Base-by-base conservation (phyloP, 1,284 basidiomycete species). In the Sanghuangporus weigelae region DNA sequence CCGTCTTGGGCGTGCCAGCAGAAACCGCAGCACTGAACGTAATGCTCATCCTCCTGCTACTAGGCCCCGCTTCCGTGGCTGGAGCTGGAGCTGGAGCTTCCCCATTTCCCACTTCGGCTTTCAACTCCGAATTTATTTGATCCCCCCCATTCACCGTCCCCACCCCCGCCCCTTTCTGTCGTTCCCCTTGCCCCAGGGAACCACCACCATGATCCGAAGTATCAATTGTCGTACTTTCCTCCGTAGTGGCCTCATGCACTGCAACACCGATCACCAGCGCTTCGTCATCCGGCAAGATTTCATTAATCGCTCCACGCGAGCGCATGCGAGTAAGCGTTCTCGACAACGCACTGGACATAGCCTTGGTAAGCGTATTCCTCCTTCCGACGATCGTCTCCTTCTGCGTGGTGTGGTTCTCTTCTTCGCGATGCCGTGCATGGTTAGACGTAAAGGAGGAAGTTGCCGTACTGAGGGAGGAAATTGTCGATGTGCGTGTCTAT, bases 331-430 rank as follows among this genome's bases (percentile, higher is more conserved):
- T 59, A 23, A 60, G 40, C 19, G 50, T 60, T 50, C 39, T 48
- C 42, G 59, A 44, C 11, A 51, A 46, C 42, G 51, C 63, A 23
- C 44, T 60, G 11, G 63, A 60, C 49, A 60, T 49, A 2, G 63
- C 63, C 51, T 64, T 57, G 16, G 63, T 62, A 19, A 65, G 56
- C 7, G 63, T 65, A 44, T 65, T 65, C 26, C 63, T 62, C 16
- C 63, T 51, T 16, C 39, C 60, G 21, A 35, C 59, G 35, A 65
- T 65, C 3, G 63, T 65, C 48, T 65, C 53, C 49, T 65, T 65
- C 48, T 65, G 63, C 36, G 63, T 65, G 8, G 60, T 62, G 60
- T 65, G 63, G 12, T 44, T 60, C 39, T 64, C 63, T 49, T 64
- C 63, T 14, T 60, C 57, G 38, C 48, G 46, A 14, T 51, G 19